These are phyloP conservation scores for Fusarium odoratissimum DNA, from an alignment of 2,329 filamentous ascomycete genomes.

Conservation along the genomic window DNA sequence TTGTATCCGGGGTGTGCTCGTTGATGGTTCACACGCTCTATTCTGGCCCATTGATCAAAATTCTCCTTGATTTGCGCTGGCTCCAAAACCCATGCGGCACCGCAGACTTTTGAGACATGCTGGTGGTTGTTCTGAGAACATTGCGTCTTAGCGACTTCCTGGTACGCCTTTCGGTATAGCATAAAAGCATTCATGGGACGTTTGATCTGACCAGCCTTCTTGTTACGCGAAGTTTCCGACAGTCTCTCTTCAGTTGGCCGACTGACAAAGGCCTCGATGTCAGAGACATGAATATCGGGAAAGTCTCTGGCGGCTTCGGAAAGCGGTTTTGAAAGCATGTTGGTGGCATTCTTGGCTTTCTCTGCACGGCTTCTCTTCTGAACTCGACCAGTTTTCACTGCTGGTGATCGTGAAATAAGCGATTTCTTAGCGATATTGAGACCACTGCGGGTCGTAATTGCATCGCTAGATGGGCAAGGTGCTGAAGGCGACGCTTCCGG, in stretches of 20 bases:
- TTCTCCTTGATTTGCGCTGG: constrained; percentile 75
- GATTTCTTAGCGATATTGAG: constrained; percentile 45
- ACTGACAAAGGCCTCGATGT: constrained; percentile 85
- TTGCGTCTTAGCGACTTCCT: constrained; percentile 85
- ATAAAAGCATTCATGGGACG: constrained; percentile 98
- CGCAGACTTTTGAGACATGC: constrained; percentile 87
- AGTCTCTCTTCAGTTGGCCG: constrained; percentile 74
- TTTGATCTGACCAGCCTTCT: constrained; percentile 82
- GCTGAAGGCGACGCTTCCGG: constrained; percentile 65
- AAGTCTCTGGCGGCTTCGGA: constrained; percentile 76
- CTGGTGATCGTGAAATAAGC: constrained; percentile 11
- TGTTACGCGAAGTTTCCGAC: constrained; percentile 72
- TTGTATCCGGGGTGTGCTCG: constrained; percentile 92
- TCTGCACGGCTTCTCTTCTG: constrained; percentile 47
- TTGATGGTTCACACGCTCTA: constrained; percentile 87
- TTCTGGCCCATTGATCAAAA: constrained; percentile 82
- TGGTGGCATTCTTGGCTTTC: constrained; percentile 49
- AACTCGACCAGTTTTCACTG: constrained; percentile 37
- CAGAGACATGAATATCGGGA: constrained; percentile 71
- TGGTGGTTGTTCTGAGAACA: constrained; percentile 93
- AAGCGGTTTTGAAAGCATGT: constrained; percentile 73
- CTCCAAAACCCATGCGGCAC: constrained; percentile 87
- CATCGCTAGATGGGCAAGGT: constrained; percentile 24
- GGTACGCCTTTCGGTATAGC: constrained; percentile 93
- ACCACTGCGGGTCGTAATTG: constrained; percentile 54